Evolutionary conservation across 768 basidiomycete species (phyloP).

Genomic region (Tremella mesenterica): DNA sequence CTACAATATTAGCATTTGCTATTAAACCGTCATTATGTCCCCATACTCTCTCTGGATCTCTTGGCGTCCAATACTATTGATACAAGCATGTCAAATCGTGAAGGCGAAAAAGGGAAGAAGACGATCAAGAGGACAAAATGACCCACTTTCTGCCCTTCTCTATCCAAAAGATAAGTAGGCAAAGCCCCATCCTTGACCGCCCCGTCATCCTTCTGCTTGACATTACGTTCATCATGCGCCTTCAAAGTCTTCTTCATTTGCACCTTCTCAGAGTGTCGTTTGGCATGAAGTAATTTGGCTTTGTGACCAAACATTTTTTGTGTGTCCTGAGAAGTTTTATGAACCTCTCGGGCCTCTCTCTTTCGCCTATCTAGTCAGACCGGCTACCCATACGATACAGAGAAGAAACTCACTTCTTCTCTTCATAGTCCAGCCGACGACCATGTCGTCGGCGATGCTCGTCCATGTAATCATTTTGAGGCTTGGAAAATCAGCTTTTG

Average conservation of each 20-base stretch:
- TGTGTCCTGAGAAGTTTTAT: slow-evolving; percentile 64
- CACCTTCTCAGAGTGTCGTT: slow-evolving; percentile 93
- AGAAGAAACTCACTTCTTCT: slow-evolving; percentile 64
- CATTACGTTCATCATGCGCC: slow-evolving; percentile 95
- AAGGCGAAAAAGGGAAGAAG: background rate
- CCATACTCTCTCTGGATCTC: too few species aligned
- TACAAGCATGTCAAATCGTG: background rate
- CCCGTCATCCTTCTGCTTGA: slow-evolving; percentile 78
- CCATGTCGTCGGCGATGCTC: slow-evolving; percentile 97
- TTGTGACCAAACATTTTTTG: slow-evolving; percentile 95
- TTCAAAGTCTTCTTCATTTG: slow-evolving; percentile 99
- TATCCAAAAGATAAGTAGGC: slow-evolving; percentile 89
- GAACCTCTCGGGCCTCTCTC: slow-evolving; percentile 46
- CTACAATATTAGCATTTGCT: slow-evolving; percentile 17
- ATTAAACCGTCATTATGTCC: background rate
- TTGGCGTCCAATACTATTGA: too few species aligned
- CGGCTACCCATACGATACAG: background rate
- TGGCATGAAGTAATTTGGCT: slow-evolving; percentile 95
- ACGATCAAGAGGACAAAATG: background rate
- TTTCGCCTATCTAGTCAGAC: slow-evolving; percentile 42
- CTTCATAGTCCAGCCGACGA: slow-evolving; percentile 87
- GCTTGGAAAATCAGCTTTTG: slow-evolving; percentile 6
- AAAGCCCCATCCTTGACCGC: slow-evolving; percentile 78
- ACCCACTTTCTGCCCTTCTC: slow-evolving; percentile 75
- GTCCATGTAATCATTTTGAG: slow-evolving; percentile 97